phyloP scores from a whole-genome alignment of 768 basidiomycete species.

The Phlegmacium glaucopus region DNA sequence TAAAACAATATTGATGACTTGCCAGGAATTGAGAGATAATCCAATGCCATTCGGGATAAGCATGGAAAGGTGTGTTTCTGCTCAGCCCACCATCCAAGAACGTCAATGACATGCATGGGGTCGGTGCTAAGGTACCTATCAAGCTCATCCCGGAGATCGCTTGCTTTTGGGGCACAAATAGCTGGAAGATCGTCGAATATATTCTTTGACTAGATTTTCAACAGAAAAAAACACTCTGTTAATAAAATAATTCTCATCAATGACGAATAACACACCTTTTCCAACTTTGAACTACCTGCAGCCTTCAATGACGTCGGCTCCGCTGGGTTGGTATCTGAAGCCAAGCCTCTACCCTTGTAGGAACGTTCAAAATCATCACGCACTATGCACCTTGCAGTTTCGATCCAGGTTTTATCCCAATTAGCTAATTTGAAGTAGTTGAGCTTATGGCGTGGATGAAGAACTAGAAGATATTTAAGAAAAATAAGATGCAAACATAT shows the following conservation, averaged over 20 bases:
- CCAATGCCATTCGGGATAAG: conserved; percentile 30
- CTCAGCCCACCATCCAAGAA: conserved; percentile 29
- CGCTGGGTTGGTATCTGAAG: neutral
- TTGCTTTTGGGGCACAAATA: conserved; percentile 10
- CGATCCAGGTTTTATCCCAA: conserved; percentile 17
- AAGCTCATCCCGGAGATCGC: conserved; percentile 20
- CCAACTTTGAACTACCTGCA: no score
- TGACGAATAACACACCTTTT: no score
- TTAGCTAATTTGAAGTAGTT: conserved; percentile 16
- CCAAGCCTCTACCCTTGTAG: neutral
- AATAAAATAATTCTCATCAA: no score
- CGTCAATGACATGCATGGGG: conserved; percentile 20
- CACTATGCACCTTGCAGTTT: conserved; percentile 9
- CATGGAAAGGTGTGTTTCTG: conserved; percentile 18
- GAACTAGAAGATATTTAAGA: conserved; percentile 16
- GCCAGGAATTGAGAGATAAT: conserved; percentile 31
- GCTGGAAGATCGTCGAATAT: conserved; percentile 27
- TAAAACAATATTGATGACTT: conserved; percentile 6
- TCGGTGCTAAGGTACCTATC: conserved; percentile 23
- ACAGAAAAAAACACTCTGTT: neutral
- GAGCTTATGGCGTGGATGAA: conserved; percentile 18
- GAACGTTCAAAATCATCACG: conserved; percentile 9
- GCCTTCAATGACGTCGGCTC: no score
- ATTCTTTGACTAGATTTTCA: conserved; percentile 10
- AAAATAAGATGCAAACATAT: conserved; percentile 8